Evolutionary conservation across 2,329 filamentous ascomycete species (phyloP).

Genomic region (Exophiala bonariae): DNA sequence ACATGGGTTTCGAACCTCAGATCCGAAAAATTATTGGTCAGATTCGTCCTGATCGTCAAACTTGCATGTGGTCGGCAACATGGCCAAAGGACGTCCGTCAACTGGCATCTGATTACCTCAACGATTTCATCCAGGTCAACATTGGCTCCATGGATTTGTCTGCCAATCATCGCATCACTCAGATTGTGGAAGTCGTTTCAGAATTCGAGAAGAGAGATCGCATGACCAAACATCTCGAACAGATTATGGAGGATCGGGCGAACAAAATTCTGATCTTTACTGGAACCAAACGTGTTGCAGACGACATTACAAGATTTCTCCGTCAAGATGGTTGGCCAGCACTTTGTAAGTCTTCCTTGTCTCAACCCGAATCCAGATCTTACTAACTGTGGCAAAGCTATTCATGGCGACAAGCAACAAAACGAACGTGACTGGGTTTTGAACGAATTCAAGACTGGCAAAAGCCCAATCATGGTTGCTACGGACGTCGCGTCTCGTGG

Average conservation of each 20-base stretch:
- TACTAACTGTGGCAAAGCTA: constrained; percentile 62
- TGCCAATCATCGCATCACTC: constrained; percentile 96
- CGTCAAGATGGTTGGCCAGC: constrained; percentile 98
- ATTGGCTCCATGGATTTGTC: constrained; percentile 94
- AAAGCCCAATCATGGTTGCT: constrained; percentile 99
- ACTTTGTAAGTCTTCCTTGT: constrained; percentile 67
- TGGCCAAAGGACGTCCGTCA: constrained; percentile 99
- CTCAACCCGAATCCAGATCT: constrained; percentile 25
- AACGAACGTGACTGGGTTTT: constrained; percentile 99
- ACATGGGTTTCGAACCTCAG: constrained; percentile 99
- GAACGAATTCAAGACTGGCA: constrained; percentile 98
- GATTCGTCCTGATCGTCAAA: constrained; percentile 97
- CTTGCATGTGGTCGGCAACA: constrained; percentile 99
- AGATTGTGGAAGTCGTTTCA: constrained; percentile 93
- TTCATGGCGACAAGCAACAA: constrained; percentile 99
- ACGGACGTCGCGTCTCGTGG: constrained; percentile 99
- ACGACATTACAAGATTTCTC: constrained; percentile 96
- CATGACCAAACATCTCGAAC: constrained; percentile 97
- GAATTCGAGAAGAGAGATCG: constrained; percentile 97
- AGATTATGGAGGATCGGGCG: constrained; percentile 92
- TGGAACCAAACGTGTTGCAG: constrained; percentile 82
- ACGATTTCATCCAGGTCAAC: constrained; percentile 98
- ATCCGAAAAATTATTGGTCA: constrained; percentile 98
- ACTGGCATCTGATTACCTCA: constrained; percentile 84
- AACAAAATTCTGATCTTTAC: constrained; percentile 97